Percentiles rank a stretch among this genome's conserved stretches.
Evolutionary conservation across 306 rosid genomes (phyloP).

Genomic region (Lathyrus oleraceus): DNA sequence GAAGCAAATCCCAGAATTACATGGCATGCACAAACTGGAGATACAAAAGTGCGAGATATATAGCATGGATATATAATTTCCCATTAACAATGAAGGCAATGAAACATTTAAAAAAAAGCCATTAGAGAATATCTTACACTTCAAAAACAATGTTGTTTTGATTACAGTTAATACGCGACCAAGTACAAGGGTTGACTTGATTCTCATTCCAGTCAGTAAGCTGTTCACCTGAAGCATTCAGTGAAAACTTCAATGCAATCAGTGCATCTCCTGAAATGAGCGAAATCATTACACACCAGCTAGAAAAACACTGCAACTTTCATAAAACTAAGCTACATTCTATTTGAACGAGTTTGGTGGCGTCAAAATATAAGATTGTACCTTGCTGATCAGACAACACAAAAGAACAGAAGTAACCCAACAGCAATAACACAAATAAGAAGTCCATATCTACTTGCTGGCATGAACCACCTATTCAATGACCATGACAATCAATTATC

Average conservation of each 20-base stretch:
- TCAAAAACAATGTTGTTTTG: conserved; percentile 47
- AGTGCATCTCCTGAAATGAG: conserved; percentile 82
- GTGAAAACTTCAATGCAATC: conserved; percentile 51
- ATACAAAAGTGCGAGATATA: conserved; percentile 28
- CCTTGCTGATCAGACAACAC: conserved; percentile 81
- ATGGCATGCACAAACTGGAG: conserved; percentile 15
- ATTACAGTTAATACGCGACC: conserved; percentile 82
- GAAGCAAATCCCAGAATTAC: conserved; percentile 36
- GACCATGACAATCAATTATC: conserved; percentile 35
- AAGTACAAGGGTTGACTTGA: conserved; percentile 96
- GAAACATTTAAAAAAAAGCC: conserved; percentile 11
- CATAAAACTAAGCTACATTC: conserved; percentile 9
- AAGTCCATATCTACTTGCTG: conserved; percentile 60
- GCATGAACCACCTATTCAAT: conserved; percentile 40
- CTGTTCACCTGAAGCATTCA: conserved; percentile 66
- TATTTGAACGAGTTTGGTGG: conserved; percentile 2
- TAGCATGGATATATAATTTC: conserved; percentile 19
- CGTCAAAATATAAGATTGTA: conserved; percentile 27
- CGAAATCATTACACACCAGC: conserved; percentile 32
- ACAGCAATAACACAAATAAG: conserved; percentile 46
- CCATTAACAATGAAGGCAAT: conserved; percentile 13
- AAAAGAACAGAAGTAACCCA: conserved; percentile 60
- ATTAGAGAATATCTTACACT: conserved; percentile 66
- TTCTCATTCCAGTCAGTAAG: conserved; percentile 85
- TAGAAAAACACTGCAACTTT: conserved; percentile 25